Percentiles rank a stretch among this genome's conserved stretches.
These are phyloP conservation scores for Dianthus caryophyllus DNA, from an alignment of 148 eudicot genomes.

Conservation along the genomic window DNA sequence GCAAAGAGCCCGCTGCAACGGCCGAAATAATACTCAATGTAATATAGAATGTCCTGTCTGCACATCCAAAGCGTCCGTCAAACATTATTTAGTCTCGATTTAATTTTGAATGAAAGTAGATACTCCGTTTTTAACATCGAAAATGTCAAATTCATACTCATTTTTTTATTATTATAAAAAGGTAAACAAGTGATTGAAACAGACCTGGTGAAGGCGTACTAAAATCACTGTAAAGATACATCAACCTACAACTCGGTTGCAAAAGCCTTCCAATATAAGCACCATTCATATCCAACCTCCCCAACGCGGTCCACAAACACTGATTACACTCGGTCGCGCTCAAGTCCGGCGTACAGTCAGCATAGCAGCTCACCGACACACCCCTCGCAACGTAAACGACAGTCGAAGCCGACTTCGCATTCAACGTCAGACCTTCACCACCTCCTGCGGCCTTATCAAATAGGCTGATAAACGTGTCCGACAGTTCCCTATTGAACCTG, in stretches of 20 bases:
- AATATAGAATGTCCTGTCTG: slow-evolving; percentile 13
- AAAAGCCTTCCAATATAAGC: slow-evolving; percentile 8
- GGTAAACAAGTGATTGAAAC: too few relatives aligned
- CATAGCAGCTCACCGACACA: slow-evolving; percentile 2
- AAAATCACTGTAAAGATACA: background rate
- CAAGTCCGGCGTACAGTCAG: slow-evolving; percentile 25
- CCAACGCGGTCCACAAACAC: slow-evolving; percentile 22
- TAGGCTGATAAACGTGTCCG: slow-evolving; percentile 4
- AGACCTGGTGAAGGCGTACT: background rate
- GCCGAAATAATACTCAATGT: slow-evolving; percentile 13
- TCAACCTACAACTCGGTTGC: slow-evolving; percentile 23
- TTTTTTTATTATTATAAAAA: too few relatives aligned
- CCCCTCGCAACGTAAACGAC: background rate
- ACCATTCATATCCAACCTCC: slow-evolving; percentile 10
- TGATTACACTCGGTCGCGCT: slow-evolving; percentile 11
- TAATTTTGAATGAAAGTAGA: too few relatives aligned
- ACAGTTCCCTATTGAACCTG: slow-evolving; percentile 10
- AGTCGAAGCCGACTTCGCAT: slow-evolving; percentile 12
- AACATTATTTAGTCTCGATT: too few relatives aligned
- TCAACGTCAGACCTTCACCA: background rate
- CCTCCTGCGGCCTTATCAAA: background rate
- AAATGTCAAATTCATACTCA: too few relatives aligned
- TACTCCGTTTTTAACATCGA: too few relatives aligned
- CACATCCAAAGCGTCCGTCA: background rate
- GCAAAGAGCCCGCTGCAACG: slow-evolving; percentile 19